phyloP scores from a whole-genome alignment of 2,329 filamentous ascomycete species.

The Didymosphaeria variabile region DNA sequence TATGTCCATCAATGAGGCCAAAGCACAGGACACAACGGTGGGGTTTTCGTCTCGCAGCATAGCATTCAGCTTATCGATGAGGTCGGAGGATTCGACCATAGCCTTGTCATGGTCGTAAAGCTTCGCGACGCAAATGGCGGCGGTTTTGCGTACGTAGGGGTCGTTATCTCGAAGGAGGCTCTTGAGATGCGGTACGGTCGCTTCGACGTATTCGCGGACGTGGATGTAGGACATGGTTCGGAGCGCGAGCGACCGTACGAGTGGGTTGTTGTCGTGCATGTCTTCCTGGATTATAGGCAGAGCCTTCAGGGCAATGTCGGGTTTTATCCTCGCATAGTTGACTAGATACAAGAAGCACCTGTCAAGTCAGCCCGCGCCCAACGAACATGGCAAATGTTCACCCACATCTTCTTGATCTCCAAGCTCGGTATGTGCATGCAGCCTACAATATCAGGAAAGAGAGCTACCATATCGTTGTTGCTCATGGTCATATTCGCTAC shows the following conservation, averaged over 20 bases:
- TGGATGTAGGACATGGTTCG: slow-evolving; percentile 98
- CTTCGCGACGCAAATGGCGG: slow-evolving; percentile 95
- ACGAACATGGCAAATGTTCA: slow-evolving; percentile 37
- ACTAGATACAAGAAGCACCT: slow-evolving; percentile 98
- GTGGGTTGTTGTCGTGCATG: slow-evolving; percentile 90
- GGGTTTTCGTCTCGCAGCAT: slow-evolving; percentile 96
- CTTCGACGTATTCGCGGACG: slow-evolving; percentile 93
- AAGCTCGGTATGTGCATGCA: slow-evolving; percentile 95
- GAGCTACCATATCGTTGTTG: slow-evolving; percentile 98
- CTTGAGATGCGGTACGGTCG: slow-evolving; percentile 85
- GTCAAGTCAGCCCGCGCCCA: slow-evolving; percentile 40
- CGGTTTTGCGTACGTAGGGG: slow-evolving; percentile 97
- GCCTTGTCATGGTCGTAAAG: slow-evolving; percentile 95
- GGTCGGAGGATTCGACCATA: slow-evolving; percentile 87
- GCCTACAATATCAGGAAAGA: slow-evolving; percentile 93
- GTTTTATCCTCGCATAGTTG: slow-evolving; percentile 94
- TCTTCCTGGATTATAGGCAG: slow-evolving; percentile 90
- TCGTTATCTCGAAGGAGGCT: slow-evolving; percentile 84
- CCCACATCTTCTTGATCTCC: slow-evolving; percentile 99
- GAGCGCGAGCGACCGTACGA: slow-evolving; percentile 89
- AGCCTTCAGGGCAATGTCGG: slow-evolving; percentile 92
- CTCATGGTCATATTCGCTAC: slow-evolving; percentile 99
- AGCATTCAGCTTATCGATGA: slow-evolving; percentile 89
- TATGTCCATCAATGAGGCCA: slow-evolving; percentile 93
- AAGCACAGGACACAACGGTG: slow-evolving; percentile 92